Evolutionary conservation across 148 eudicot species (phyloP), one percentile per base, ranked within the genome.

Genomic region (Amaranthus hypochondriacus): DNA sequence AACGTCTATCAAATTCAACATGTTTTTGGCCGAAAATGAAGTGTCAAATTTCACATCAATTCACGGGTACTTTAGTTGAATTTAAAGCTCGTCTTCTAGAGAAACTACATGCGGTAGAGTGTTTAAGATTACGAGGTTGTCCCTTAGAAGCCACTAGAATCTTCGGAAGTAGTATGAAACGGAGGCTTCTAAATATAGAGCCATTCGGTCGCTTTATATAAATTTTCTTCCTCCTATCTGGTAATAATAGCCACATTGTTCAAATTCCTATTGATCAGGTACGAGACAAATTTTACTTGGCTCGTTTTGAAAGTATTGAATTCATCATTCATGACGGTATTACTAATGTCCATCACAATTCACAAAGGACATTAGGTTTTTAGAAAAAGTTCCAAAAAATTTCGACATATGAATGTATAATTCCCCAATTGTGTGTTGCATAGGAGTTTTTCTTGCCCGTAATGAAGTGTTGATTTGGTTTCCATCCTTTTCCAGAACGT

Each of bases 401-500:
- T 28, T 28, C 39, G 39, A 28, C 39, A 28, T 28, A 28, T 28
- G 39, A 28, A 28, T 28, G 1, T 28, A 28, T 28, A 28, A 28
- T 28, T 28, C 39, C 39, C 39, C 39, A 28, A 28, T 4, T 47
- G 1, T 43, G 10, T 43, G 43, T 12, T 63, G 66, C 15, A 72
- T 49, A 12, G 12, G 28, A 43, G 7, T 11, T 48, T 46, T 42
- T 18, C 5, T 76, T 70, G 54, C 47, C 18, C 51, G 28, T 57
- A 43, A 62, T 63, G 54, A 64, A 56, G 49, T 77, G 66, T 52
- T 69, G 57, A 47, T 51, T 57, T 57, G 63, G 47, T 28, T 80
- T 66, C 8, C 50, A 42, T 63, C 14, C 76, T 61, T 48, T 59
- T 11, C n/a, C 86, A 93, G 98, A 93, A 91, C 55, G 82, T 81